A percentile compares a stretch with the other conserved stretches of the same genome.
These are phyloP conservation scores for Phanerochaete carnosa DNA, from an alignment of 768 basidiomycete species.

Conservation along the genomic window DNA sequence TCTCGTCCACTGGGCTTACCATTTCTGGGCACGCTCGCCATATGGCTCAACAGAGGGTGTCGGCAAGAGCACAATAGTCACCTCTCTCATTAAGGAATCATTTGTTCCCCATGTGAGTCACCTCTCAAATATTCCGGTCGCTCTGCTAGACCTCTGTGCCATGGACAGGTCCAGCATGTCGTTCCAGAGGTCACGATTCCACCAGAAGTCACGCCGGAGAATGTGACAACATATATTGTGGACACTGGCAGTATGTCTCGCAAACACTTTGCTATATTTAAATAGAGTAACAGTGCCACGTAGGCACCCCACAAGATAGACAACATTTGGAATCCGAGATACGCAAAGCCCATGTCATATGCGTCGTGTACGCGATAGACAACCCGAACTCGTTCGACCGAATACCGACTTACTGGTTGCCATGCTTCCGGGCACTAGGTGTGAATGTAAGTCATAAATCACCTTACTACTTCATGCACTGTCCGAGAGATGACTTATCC, in stretches of 20 bases:
- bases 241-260: slow-evolving; percentile 84
- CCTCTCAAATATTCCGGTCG: background rate
- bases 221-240: slow-evolving; percentile 96
- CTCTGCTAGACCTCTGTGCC: background rate
- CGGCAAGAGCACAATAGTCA: slow-evolving; percentile 97
- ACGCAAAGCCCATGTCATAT: slow-evolving; percentile 96
- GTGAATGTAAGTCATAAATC: slow-evolving; percentile 72
- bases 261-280: background rate
- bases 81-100: slow-evolving; percentile 93
- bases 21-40: background rate
- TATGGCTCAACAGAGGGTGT: slow-evolving; percentile 69
- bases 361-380: slow-evolving; percentile 96
- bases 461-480: background rate
- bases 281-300: background rate
- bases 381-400: slow-evolving; percentile 95
- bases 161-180: slow-evolving; percentile 80
- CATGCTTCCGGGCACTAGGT: slow-evolving; percentile 89
- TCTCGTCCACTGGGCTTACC: slow-evolving; percentile 6
- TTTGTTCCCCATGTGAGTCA: slow-evolving; percentile 77
- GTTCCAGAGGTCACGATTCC: slow-evolving; percentile 98
- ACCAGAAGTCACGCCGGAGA: slow-evolving; percentile 94
- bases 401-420: slow-evolving; percentile 97
- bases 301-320: slow-evolving; percentile 84
- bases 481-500: background rate
- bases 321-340: slow-evolving; percentile 92